Evolutionary conservation across 495 filamentous ascomycete genomes (phyloP).

Genomic region (Penicillium mononematosum): DNA sequence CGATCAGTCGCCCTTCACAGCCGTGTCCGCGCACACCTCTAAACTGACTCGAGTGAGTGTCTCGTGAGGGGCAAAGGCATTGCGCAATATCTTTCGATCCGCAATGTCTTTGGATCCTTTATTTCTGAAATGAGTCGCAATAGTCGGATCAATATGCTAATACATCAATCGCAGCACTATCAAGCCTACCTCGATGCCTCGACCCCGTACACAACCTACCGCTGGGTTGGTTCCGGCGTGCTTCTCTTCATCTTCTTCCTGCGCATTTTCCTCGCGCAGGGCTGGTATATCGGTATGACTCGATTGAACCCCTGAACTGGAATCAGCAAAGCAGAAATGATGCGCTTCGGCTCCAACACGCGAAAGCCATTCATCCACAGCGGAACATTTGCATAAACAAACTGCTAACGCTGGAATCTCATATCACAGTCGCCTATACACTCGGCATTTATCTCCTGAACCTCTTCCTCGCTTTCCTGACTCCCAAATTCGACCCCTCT

Average conservation of each 20-base stretch:
- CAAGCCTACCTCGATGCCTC: conserved; percentile 92
- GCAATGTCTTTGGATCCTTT: conserved; percentile 12
- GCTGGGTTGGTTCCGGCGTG: conserved; percentile 79
- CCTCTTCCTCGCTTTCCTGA: conserved; percentile 97
- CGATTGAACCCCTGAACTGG: not conserved
- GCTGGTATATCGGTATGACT: conserved; percentile 94
- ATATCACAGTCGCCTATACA: conserved; percentile 79
- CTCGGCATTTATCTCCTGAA: conserved; percentile 99
- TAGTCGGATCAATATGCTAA: conserved; percentile 15
- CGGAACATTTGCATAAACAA: not conserved
- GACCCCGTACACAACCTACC: conserved; percentile 80
- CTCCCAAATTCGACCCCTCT: conserved; percentile 98
- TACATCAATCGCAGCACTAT: conserved; percentile 64
- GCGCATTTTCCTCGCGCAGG: conserved; percentile 85
- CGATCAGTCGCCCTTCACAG: conserved; percentile 79
- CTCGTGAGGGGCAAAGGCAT: conserved; percentile 16
- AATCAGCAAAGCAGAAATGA: not conserved
- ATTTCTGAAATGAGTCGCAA: not conserved
- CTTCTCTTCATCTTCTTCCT: conserved; percentile 79
- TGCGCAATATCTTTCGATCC: conserved; percentile 14
- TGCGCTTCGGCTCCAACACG: not conserved
- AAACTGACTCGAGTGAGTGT: conserved; percentile 63
- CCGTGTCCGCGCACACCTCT: conserved; percentile 80
- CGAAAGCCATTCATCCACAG: not conserved
- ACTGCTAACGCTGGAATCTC: conserved; percentile 11